Conservation (phyloP, 495 filamentous ascomycete genomes). For the Mycothermus thermophilus region DNA sequence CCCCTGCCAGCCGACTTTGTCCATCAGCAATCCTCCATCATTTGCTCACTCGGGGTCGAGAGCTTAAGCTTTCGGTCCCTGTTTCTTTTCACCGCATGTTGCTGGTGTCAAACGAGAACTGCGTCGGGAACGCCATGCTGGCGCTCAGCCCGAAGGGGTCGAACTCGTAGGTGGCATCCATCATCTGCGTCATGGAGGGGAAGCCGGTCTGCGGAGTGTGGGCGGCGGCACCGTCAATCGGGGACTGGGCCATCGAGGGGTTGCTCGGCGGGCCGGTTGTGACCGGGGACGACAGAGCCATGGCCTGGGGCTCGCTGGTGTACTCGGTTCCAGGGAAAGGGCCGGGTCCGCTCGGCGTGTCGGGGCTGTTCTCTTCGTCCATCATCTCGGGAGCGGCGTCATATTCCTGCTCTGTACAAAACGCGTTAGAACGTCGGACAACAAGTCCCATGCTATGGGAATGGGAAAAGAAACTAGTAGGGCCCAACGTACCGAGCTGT, state of each 20-base stretch:
- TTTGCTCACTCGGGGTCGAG: too few species aligned
- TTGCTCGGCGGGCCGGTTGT: conserved; percentile 22
- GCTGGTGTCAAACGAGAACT: conserved; percentile 67
- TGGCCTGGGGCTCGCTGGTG: conserved; percentile 24
- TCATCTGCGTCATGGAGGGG: conserved; percentile 50
- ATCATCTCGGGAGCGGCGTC: conserved; percentile 91
- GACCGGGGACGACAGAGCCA: conserved; percentile 29
- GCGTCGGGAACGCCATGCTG: conserved; percentile 87
- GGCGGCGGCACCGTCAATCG: conserved; percentile 14
- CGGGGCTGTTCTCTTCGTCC: conserved; percentile 55
- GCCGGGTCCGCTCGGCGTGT: conserved; percentile 52
- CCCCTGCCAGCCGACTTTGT: too few species aligned
- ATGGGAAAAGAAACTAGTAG: conserved; percentile 33
- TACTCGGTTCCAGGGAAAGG: conserved; percentile 48
- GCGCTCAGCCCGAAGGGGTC: conserved; percentile 84
- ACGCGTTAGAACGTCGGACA: conserved; percentile 7
- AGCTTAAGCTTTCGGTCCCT: too few species aligned
- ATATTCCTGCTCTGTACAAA: conserved; percentile 94
- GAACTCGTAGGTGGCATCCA: conserved; percentile 74
- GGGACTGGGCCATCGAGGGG: conserved; percentile 18
- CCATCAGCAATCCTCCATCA: too few species aligned
- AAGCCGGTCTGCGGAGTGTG: conserved; percentile 31
- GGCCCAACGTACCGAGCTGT: conserved; percentile 88
- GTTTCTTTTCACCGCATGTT: conserved; percentile 43
- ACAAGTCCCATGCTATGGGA: too few species aligned